Conservation (phyloP, 148 eudicot genomes). For the Nepenthes gracilis region DNA sequence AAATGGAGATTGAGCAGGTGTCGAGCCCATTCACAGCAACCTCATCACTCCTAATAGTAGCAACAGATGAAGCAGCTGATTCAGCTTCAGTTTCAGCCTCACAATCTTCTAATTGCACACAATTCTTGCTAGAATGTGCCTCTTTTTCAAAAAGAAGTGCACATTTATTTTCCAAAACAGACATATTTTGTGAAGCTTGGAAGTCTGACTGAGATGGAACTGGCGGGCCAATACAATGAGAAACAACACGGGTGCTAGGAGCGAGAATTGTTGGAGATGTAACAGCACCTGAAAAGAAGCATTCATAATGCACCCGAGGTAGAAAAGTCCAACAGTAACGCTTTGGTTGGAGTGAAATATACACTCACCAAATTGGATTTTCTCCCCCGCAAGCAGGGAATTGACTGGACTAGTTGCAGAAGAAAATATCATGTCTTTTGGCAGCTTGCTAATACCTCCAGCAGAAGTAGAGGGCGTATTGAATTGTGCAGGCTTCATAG, state of each 20-base stretch:
- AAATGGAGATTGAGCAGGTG: constrained; percentile 18
- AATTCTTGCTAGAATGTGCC: constrained; percentile 35
- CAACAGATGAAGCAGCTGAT: constrained; percentile 85
- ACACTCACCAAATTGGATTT: constrained; percentile 83
- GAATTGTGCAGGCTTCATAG: constrained; percentile 68
- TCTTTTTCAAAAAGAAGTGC: constrained; percentile 47
- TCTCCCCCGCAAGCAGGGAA: constrained; percentile 95
- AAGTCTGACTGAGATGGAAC: constrained; percentile 48
- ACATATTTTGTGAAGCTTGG: constrained; percentile 30
- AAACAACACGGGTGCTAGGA: constrained; percentile 38
- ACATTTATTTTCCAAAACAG: constrained; percentile 26
- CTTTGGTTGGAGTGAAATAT: neutral
- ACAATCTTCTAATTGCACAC: constrained; percentile 43
- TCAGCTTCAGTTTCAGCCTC: constrained; percentile 81
- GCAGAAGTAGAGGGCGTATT: constrained; percentile 30
- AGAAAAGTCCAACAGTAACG: neutral
- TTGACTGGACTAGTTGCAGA: constrained; percentile 71
- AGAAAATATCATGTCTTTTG: constrained; percentile 44
- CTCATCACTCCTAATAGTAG: constrained; percentile 73
- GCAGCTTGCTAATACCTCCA: constrained; percentile 30
- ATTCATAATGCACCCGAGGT: neutral
- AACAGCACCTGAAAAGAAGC: constrained; percentile 66
- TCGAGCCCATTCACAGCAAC: constrained; percentile 36
- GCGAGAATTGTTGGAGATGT: constrained; percentile 75
- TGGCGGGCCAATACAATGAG: constrained; percentile 49